A percentile compares a stretch with the other conserved stretches of the same genome.
Conservation (phyloP, 345 rosid genomes). For the Eucalyptus curtisii region DNA sequence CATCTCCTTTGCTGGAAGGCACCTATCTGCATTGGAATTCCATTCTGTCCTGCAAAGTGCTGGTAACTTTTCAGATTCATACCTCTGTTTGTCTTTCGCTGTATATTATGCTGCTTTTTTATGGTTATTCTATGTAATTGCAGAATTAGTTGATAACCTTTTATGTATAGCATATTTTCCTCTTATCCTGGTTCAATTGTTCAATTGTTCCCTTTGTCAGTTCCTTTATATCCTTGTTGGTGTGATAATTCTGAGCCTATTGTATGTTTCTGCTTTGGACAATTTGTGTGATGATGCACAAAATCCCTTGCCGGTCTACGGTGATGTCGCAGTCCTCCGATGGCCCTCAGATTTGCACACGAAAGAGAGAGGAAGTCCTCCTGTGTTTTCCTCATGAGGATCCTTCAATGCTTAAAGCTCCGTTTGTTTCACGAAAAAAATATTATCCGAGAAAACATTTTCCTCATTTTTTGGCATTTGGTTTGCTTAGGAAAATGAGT, state of each 20-base stretch:
- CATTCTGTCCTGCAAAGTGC: constrained; percentile 67
- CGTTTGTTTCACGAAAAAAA: no score
- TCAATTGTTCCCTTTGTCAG: not conserved
- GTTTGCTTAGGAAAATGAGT: no score
- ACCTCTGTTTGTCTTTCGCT: not conserved
- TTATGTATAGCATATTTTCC: not conserved
- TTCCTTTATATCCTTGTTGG: not conserved
- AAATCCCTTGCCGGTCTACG: not conserved
- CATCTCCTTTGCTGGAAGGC: constrained; percentile 69
- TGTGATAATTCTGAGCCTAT: not conserved
- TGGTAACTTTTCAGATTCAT: constrained; percentile 6
- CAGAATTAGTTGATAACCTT: not conserved
- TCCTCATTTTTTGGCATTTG: no score
- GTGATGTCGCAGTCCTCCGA: not conserved
- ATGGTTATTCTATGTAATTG: not conserved
- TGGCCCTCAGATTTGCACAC: not conserved
- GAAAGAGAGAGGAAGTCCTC: not conserved
- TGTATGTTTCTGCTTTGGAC: not conserved
- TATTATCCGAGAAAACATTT: no score
- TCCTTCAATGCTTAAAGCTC: not conserved
- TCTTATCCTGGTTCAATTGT: not conserved
- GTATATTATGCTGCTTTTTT: not conserved
- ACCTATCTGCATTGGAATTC: constrained; percentile 81
- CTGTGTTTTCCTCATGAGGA: not conserved
- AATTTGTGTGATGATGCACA: not conserved